phyloP scores from a whole-genome alignment of 108 stramenopile genomes.

The Conticribra weissflogii region DNA sequence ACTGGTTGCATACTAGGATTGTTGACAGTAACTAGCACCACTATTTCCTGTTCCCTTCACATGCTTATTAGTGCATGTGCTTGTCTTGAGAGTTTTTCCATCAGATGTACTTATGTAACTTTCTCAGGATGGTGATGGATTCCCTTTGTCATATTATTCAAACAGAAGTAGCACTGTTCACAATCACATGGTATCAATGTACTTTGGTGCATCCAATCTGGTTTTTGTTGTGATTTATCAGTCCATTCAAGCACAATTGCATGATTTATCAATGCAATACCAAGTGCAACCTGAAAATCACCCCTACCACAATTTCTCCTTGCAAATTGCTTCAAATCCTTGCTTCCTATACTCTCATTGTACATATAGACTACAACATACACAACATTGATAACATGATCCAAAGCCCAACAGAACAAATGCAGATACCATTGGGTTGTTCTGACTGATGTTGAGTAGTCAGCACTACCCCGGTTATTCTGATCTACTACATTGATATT shows the following conservation, averaged over 20 bases:
- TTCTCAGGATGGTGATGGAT: no score
- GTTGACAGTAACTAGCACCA: no score
- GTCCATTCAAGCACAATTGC: conserved; percentile 19
- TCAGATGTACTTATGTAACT: no score
- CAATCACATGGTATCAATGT: conserved; percentile 26
- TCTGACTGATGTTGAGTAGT: not conserved
- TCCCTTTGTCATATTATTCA: conserved; percentile 5
- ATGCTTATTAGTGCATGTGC: no score
- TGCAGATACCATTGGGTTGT: not conserved
- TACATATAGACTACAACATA: not conserved
- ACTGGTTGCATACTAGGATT: no score
- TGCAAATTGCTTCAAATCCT: not conserved
- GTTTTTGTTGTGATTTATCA: not conserved
- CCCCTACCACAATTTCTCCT: conserved; percentile 3
- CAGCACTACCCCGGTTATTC: not conserved
- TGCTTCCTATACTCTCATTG: not conserved
- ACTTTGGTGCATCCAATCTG: conserved; percentile 12
- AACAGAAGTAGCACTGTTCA: conserved; percentile 17
- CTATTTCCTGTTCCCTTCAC: no score
- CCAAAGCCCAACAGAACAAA: not conserved
- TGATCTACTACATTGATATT: not conserved
- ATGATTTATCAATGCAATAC: conserved; percentile 16
- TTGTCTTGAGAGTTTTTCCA: no score
- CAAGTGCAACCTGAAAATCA: conserved; percentile 22
- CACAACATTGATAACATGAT: not conserved